Conservation (phyloP, 2,329 filamentous ascomycete genomes). For the Sodiomyces alkalinus region DNA sequence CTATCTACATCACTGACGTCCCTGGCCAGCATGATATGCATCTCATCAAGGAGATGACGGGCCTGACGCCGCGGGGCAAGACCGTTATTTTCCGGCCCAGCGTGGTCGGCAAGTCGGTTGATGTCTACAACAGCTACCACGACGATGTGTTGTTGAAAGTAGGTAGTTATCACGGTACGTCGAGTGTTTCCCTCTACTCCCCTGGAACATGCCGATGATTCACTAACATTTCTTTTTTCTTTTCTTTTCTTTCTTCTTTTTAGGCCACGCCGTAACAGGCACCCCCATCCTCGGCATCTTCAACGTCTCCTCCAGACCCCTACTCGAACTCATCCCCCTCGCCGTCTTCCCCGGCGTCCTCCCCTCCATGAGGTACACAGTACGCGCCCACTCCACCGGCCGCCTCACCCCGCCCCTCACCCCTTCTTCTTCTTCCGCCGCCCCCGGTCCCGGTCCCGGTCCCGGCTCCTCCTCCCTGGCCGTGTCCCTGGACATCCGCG, state of each 20-base stretch:
- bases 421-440: too few species aligned
- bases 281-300: constrained; percentile 72
- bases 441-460: constrained; percentile 22
- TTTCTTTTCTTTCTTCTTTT: not conserved
- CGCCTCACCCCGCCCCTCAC: constrained; percentile 39
- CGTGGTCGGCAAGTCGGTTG: constrained; percentile 54
- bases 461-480: constrained; percentile 37
- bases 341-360: constrained; percentile 58
- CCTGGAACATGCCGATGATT: not conserved
- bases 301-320: constrained; percentile 50
- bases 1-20: constrained; percentile 85
- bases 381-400: constrained; percentile 58
- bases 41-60: constrained; percentile 71
- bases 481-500: constrained; percentile 45
- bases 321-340: constrained; percentile 57
- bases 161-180: constrained; percentile 56
- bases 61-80: constrained; percentile 51
- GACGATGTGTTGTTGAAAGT: constrained; percentile 62
- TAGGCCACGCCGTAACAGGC: constrained; percentile 43
- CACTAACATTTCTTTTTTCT: constrained; percentile 4
- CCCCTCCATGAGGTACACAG: constrained; percentile 44
- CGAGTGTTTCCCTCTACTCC: not conserved
- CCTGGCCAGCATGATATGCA: constrained; percentile 66
- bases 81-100: constrained; percentile 73
- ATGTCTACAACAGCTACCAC: constrained; percentile 62